Conservation (phyloP, 2,329 filamentous ascomycete species). For the Epichloe brachyelytri region DNA sequence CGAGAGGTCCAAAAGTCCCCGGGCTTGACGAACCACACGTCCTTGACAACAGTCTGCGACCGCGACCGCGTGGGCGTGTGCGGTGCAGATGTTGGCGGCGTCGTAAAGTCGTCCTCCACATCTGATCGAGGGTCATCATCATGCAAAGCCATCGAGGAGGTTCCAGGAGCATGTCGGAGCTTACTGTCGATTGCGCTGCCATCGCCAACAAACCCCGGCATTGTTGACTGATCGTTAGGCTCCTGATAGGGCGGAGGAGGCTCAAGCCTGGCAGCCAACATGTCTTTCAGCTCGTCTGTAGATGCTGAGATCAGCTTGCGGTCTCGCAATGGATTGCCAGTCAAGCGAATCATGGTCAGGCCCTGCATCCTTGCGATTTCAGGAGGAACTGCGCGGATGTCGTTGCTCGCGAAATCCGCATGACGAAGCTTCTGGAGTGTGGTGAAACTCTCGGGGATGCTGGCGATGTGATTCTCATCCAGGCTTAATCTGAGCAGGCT, state of each 20-base stretch:
- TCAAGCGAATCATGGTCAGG: conserved; percentile 61
- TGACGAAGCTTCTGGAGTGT: conserved; percentile 55
- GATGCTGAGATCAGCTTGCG: conserved; percentile 73
- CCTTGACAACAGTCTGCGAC: conserved; percentile 32
- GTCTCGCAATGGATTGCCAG: conserved; percentile 82
- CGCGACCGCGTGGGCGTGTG: conserved; percentile 36
- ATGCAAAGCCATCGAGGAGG: conserved; percentile 13
- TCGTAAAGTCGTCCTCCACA: conserved; percentile 39
- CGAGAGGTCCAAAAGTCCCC: conserved; percentile 58
- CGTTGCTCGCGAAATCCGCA: conserved; percentile 76
- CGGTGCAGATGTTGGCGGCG: conserved; percentile 41
- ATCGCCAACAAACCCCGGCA: conserved; percentile 10
- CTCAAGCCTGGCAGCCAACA: conserved; percentile 53
- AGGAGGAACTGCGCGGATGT: conserved; percentile 62
- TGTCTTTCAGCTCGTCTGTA: conserved; percentile 69
- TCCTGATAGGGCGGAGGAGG: conserved; percentile 35
- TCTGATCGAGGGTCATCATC: conserved; percentile 38
- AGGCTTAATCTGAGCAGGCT: conserved; percentile 60
- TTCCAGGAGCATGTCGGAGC: neutral
- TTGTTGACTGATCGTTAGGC: conserved; percentile 10
- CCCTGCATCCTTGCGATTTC: conserved; percentile 69
- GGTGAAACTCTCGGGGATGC: conserved; percentile 65
- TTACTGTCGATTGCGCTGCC: conserved; percentile 21
- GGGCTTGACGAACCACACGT: conserved; percentile 40
- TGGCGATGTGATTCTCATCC: conserved; percentile 68